phyloP scores from a whole-genome alignment of 2,329 filamentous ascomycete species.

The Aspergillus clavatus region DNA sequence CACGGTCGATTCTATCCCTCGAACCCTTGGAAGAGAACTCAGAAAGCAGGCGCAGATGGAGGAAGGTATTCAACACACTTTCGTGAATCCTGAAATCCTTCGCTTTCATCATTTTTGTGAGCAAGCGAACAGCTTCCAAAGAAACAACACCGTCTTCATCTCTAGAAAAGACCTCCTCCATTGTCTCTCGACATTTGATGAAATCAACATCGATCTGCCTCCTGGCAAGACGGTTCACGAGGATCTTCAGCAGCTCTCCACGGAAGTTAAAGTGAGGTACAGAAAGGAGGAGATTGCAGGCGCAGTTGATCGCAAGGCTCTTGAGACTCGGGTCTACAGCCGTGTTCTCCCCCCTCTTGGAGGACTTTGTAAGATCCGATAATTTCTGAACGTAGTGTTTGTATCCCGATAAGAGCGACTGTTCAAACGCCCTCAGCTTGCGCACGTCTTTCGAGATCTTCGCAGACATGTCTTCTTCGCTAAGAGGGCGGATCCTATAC shows the following conservation, averaged over 20 bases:
- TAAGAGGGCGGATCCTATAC: conserved; percentile 81
- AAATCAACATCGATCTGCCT: conserved; percentile 70
- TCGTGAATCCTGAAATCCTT: conserved; percentile 80
- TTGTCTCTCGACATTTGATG: conserved; percentile 67
- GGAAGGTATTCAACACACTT: conserved; percentile 80
- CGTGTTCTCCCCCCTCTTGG: conserved; percentile 36
- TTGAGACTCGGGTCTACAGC: conserved; percentile 48
- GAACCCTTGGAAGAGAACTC: conserved; percentile 85
- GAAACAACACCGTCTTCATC: conserved; percentile 89
- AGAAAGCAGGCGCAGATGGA: conserved; percentile 79
- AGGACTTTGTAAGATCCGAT: conserved; percentile 59
- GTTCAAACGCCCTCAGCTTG: conserved; percentile 76
- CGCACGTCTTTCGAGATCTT: conserved; percentile 91
- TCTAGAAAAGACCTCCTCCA: conserved; percentile 76
- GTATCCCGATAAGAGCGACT: conserved; percentile 79
- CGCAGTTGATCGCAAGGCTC: conserved; percentile 76
- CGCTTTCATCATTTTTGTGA: conserved; percentile 93
- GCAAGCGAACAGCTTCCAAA: conserved; percentile 75
- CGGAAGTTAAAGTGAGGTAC: conserved; percentile 98
- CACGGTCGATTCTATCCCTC: conserved; percentile 66
- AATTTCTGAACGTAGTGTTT: conserved; percentile 77
- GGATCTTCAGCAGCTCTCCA: conserved; percentile 76
- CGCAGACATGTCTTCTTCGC: conserved; percentile 67
- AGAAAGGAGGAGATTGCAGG: conserved; percentile 70
- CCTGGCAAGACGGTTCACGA: conserved; percentile 76